phyloP scores from a whole-genome alignment of 306 rosid species.

The Lupinus albus region DNA sequence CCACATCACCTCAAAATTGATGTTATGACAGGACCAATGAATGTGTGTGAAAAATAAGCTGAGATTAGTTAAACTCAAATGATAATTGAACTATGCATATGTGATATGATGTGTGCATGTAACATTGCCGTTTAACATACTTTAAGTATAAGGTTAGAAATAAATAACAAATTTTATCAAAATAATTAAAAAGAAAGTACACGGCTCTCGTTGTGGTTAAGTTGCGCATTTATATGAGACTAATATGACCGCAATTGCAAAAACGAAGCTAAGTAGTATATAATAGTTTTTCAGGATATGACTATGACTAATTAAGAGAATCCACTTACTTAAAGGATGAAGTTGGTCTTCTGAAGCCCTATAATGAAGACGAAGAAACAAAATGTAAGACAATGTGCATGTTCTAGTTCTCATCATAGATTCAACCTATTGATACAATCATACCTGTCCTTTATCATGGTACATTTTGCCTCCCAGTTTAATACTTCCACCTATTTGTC shows the following conservation, averaged over 20 bases:
- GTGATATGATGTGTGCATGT: no score
- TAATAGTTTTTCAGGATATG: neutral
- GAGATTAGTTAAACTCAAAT: no score
- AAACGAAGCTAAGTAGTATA: no score
- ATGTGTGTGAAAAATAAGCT: no score
- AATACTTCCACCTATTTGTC: conserved; percentile 4
- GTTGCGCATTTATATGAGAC: no score
- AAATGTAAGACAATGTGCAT: neutral
- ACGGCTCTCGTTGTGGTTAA: no score
- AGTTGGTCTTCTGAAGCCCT: conserved; percentile 28
- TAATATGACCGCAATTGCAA: no score
- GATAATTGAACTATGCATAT: no score
- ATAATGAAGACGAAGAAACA: neutral
- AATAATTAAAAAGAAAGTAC: no score
- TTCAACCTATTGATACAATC: neutral
- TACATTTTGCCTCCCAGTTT: neutral
- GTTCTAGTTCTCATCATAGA: neutral
- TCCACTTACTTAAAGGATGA: conserved; percentile 26
- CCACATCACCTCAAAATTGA: neutral
- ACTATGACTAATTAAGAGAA: neutral
- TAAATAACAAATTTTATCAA: neutral
- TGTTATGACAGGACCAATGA: neutral
- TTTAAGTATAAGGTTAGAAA: neutral
- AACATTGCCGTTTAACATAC: no score
- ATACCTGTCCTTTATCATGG: conserved; percentile 30